Percentiles rank a stretch among this genome's conserved stretches.
Conservation (phyloP, 2,329 filamentous ascomycete species). For the Ceratocystis albifundus region DNA sequence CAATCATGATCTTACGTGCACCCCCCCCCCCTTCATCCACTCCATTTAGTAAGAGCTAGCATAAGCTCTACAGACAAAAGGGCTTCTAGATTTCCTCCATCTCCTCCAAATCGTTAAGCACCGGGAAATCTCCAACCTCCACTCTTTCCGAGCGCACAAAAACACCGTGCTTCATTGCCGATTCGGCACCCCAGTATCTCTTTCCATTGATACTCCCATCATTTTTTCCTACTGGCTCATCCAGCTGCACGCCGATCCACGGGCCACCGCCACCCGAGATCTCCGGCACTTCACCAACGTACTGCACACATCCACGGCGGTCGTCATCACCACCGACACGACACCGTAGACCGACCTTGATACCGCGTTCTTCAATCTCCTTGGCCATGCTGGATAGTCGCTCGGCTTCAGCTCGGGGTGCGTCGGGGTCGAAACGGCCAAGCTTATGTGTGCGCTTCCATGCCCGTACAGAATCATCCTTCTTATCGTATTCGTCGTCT, state of each 20-base stretch:
- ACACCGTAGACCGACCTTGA: conserved; percentile 51
- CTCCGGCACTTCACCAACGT: conserved; percentile 62
- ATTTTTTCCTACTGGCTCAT: conserved; percentile 74
- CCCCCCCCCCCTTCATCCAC: too few species aligned
- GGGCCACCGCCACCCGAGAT: conserved; percentile 51
- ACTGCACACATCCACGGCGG: conserved; percentile 57
- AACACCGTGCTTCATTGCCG: conserved; percentile 57
- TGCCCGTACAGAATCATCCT: conserved; percentile 76
- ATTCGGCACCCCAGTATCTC: conserved; percentile 58
- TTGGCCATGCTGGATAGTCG: conserved; percentile 56
- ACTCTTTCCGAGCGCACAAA: conserved; percentile 70
- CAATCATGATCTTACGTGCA: background rate
- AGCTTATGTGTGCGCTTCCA: conserved; percentile 95
- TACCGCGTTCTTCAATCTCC: conserved; percentile 59
- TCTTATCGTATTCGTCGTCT: conserved; percentile 71
- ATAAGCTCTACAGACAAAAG: background rate
- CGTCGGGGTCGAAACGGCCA: conserved; percentile 87
- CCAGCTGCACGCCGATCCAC: conserved; percentile 65
- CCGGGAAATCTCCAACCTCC: conserved; percentile 61
- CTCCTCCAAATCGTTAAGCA: conserved; percentile 61
- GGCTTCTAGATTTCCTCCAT: conserved; percentile 55
- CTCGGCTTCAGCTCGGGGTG: conserved; percentile 60
- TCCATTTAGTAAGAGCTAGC: background rate
- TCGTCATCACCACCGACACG: conserved; percentile 55
- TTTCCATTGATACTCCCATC: conserved; percentile 58